Conservation (phyloP, 75 land plant species). For the Chamaecyparis obtusa region DNA sequence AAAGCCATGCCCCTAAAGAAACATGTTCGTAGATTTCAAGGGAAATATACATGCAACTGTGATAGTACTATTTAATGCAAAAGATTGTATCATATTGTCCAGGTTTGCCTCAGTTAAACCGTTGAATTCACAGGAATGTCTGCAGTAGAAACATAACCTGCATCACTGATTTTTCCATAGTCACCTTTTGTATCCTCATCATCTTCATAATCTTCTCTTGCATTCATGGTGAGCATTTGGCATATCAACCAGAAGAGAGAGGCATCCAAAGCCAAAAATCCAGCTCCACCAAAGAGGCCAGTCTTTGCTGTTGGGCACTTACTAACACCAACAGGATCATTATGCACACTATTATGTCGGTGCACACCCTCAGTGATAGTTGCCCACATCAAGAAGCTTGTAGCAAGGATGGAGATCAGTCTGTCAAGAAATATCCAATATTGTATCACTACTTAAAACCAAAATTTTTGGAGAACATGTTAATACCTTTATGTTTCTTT, state of each 20-base stretch:
- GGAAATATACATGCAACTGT: not conserved
- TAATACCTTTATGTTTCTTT: not conserved
- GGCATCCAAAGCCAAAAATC: slow-evolving; percentile 77
- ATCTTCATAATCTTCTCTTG: slow-evolving; percentile 28
- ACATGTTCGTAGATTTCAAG: not conserved
- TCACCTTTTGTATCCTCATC: slow-evolving; percentile 22
- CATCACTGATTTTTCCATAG: slow-evolving; percentile 21
- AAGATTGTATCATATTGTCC: not conserved
- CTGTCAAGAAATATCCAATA: slow-evolving; percentile 11
- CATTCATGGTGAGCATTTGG: slow-evolving; percentile 44
- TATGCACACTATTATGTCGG: slow-evolving; percentile 36
- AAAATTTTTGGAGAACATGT: not conserved
- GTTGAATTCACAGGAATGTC: not conserved
- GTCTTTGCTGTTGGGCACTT: slow-evolving; percentile 88
- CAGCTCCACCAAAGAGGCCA: slow-evolving; percentile 89
- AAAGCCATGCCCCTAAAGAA: not conserved
- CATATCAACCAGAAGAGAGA: slow-evolving; percentile 82
- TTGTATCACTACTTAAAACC: not conserved
- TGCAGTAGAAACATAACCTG: not conserved
- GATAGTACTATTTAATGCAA: not conserved
- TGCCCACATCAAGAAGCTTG: slow-evolving; percentile 65
- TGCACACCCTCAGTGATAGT: slow-evolving; percentile 64
- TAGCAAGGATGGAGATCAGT: slow-evolving; percentile 33
- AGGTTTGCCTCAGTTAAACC: not conserved
- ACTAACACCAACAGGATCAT: slow-evolving; percentile 7